These are phyloP conservation scores for Cladosporium sp. DNA, from an alignment of 2,329 filamentous ascomycete genomes.

Conservation along the genomic window DNA sequence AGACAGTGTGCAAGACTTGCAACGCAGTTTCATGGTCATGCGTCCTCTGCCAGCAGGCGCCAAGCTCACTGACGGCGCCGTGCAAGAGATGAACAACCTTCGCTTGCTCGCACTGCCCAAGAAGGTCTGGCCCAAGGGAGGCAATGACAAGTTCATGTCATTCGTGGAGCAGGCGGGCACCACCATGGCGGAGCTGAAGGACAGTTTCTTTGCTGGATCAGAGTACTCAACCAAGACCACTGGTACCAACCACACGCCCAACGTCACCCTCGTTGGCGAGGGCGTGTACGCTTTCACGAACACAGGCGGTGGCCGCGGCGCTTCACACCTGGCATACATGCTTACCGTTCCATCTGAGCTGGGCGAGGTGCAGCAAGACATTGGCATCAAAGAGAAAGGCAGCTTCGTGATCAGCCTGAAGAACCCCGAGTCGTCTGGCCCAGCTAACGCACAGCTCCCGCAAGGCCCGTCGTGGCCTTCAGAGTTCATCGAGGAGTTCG, in stretches of 20 bases:
- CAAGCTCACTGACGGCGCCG: constrained; percentile 57
- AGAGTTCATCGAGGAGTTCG: constrained; percentile 71
- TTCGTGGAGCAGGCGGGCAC: constrained; percentile 74
- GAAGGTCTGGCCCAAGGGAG: constrained; percentile 70
- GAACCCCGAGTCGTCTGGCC: constrained; percentile 69
- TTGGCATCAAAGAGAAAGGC: constrained; percentile 67
- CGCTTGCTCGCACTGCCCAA: constrained; percentile 77
- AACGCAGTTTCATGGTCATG: constrained; percentile 74
- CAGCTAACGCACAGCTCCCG: constrained; percentile 59
- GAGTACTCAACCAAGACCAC: constrained; percentile 74
- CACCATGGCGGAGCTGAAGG: constrained; percentile 65
- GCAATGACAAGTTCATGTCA: constrained; percentile 67
- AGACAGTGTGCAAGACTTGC: constrained; percentile 65
- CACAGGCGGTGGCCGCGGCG: constrained; percentile 54
- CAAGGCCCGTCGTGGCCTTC: constrained; percentile 66
- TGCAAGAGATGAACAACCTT: constrained; percentile 57
- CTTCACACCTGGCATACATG: constrained; percentile 73
- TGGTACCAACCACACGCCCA: constrained; percentile 64
- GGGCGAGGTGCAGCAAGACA: constrained; percentile 68
- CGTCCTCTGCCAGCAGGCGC: constrained; percentile 67
- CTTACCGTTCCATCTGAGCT: constrained; percentile 68
- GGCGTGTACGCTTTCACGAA: constrained; percentile 79
- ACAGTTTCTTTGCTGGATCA: constrained; percentile 62
- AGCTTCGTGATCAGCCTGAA: constrained; percentile 77
- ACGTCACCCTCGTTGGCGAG: constrained; percentile 73